phyloP scores from a whole-genome alignment of 1,284 basidiomycete species.

The Puccinia horiana region DNA sequence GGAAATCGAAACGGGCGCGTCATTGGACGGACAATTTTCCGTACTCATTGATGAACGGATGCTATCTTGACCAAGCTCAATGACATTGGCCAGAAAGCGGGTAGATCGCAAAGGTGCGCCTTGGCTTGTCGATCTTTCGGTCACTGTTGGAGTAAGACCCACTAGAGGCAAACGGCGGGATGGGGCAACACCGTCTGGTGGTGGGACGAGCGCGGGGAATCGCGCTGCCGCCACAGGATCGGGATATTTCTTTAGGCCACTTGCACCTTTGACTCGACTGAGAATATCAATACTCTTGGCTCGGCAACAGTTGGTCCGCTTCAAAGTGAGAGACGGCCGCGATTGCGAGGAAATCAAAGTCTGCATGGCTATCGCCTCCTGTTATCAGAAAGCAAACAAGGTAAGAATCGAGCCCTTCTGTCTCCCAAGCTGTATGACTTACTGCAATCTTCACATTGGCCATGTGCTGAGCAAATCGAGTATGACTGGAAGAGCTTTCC shows the following conservation, averaged over 20 bases:
- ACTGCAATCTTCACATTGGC: constrained; percentile 13
- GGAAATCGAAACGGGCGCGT: neutral
- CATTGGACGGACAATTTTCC: neutral
- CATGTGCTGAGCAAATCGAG: neutral
- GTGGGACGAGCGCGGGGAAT: neutral
- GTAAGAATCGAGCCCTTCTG: neutral
- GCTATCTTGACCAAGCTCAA: neutral
- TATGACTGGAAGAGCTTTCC: neutral
- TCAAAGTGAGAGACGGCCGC: neutral
- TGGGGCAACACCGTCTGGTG: neutral
- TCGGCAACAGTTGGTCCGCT: neutral
- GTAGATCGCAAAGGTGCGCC: neutral
- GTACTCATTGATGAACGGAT: neutral
- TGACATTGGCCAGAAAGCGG: neutral
- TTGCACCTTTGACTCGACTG: neutral
- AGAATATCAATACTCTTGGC: neutral
- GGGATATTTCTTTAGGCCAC: neutral
- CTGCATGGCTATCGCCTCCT: neutral
- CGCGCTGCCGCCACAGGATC: neutral
- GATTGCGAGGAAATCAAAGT: neutral
- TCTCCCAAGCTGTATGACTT: neutral
- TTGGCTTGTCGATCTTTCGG: neutral
- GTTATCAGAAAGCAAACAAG: neutral
- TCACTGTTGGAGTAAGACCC: neutral
- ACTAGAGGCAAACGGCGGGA: neutral